Base-by-base conservation (phyloP, 139 green algal species). In the Asterochloris sp. region DNA sequence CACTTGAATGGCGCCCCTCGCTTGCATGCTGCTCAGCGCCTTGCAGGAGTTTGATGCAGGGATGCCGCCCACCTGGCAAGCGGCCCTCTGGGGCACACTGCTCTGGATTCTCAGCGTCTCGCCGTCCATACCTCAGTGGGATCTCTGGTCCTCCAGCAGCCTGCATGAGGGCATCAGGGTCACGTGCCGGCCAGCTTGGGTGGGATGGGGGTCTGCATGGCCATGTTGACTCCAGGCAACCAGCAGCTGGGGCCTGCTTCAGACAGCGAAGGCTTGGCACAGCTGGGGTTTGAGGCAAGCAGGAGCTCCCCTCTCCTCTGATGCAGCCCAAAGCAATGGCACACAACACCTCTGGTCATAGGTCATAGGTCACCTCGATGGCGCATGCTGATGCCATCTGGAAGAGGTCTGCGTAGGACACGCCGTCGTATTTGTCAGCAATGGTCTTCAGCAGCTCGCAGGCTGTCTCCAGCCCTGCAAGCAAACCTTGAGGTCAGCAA, bases 71-170 rank as follows among this genome's bases (percentile, higher is more conserved):
- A 89, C 86, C 87, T 76, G 95, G 95, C 76, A 98, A 88, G 76
- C 92, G 92, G 73, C 95, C 95, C 78, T 98, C 95, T n/a, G 83
- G 83, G 13, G 88, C 79, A 83, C 91, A 96, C 23, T 91, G 84
- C 28, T 94, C 91, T 16, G 88, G 75, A 21, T 66, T 62, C 19
- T 62, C 73, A 0, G 88, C 90, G 77, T 98, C 93, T 66, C 90
- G 86, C 80, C 95, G 88, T 60, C 95, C 95, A 78, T 97, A 97
- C 27, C 87, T 91, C 88, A 98, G 93, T 11, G 92, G 89, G 82
- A 98, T 97, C 73, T 90, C 89, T 23, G 96, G 96, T 10, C 96
- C 96, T 10, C 96, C 96, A 16, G 92, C 87, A 19, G 86, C 60
- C 91, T 93, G 89, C 47, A 85, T 23, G 4, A 78, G 13, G 15